A percentile compares a stretch with the other conserved stretches of the same genome.
Conservation (phyloP, 352 stramenopile species). For the Pythium insidiosum region DNA sequence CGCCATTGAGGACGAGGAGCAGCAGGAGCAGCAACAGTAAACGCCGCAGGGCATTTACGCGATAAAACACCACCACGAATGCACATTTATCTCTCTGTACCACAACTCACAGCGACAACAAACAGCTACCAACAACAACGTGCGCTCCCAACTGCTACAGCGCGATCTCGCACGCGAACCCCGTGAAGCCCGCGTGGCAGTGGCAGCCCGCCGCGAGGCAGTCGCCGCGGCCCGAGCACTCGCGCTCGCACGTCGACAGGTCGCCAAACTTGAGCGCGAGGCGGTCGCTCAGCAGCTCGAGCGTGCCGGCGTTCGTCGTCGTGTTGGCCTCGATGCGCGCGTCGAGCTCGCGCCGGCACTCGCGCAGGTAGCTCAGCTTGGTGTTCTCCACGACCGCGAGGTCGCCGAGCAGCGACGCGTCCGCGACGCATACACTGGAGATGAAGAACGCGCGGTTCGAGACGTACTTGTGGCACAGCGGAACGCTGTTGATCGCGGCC, state of each 20-base stretch:
- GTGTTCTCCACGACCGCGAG: conserved; percentile 19
- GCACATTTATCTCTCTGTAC: no score
- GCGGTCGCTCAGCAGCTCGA: conserved; percentile 9
- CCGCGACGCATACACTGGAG: conserved; percentile 15
- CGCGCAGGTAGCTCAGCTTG: conserved; percentile 23
- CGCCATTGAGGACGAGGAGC: conserved; percentile 1
- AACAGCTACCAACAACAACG: no score
- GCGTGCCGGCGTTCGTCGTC: conserved; percentile 4
- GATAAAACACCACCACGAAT: no score
- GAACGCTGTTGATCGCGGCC: conserved; percentile 14
- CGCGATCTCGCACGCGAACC: conserved; percentile 14
- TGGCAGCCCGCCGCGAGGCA: conserved; percentile 19
- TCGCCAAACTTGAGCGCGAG: conserved; percentile 13
- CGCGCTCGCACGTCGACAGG: conserved; percentile 7
- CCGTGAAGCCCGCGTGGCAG: conserved; percentile 19
- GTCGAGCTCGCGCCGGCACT: conserved; percentile 24
- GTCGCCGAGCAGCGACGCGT: conserved; percentile 10
- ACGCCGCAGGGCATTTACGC: no score
- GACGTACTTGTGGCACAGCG: conserved; percentile 19
- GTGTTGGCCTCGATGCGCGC: conserved; percentile 12
- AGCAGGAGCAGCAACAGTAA: no score
- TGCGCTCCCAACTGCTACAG: no score
- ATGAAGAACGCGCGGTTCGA: conserved; percentile 17
- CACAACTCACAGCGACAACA: no score
- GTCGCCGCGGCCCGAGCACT: conserved; percentile 15